A percentile compares a stretch with the other conserved stretches of the same genome.
These are phyloP conservation scores for Chondrus crispus DNA, from an alignment of 23 red algal genomes.

Conservation along the genomic window DNA sequence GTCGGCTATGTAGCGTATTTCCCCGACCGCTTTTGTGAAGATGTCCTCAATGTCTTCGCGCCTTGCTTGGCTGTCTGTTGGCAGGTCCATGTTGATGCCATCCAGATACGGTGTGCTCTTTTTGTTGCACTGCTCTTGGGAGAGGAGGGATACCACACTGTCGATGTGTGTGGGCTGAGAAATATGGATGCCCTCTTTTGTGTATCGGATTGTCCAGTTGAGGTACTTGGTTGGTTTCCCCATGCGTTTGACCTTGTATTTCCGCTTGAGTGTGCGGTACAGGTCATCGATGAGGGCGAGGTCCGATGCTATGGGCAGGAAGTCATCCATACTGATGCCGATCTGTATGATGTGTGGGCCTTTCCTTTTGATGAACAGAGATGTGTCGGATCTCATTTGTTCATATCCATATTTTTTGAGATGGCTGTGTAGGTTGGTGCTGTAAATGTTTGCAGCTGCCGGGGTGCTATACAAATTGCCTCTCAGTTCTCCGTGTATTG, in stretches of 20 bases:
- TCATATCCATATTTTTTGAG: not conserved
- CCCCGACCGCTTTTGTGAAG: not conserved
- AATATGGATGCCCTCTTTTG: not conserved
- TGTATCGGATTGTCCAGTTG: not conserved
- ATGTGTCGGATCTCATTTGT: not conserved
- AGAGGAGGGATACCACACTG: not conserved
- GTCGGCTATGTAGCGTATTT: not conserved
- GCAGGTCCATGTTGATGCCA: no score
- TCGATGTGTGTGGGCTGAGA: not conserved
- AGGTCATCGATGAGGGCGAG: not conserved
- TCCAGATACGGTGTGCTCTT: not conserved
- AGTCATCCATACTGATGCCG: no score
- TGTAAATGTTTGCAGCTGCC: not conserved
- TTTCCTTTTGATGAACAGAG: not conserved
- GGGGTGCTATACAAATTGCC: not conserved
- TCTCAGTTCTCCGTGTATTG: not conserved
- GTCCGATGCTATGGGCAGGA: no score
- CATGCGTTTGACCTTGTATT: not conserved
- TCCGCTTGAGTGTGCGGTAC: not conserved
- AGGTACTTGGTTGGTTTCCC: not conserved
- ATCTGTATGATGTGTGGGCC: no score
- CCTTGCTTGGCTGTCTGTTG: no score
- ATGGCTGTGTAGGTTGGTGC: not conserved
- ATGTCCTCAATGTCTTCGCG: no score
- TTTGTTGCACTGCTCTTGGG: no score